These are phyloP conservation scores for Fusarium buxicola DNA, from an alignment of 2,329 filamentous ascomycete genomes.

Conservation along the genomic window DNA sequence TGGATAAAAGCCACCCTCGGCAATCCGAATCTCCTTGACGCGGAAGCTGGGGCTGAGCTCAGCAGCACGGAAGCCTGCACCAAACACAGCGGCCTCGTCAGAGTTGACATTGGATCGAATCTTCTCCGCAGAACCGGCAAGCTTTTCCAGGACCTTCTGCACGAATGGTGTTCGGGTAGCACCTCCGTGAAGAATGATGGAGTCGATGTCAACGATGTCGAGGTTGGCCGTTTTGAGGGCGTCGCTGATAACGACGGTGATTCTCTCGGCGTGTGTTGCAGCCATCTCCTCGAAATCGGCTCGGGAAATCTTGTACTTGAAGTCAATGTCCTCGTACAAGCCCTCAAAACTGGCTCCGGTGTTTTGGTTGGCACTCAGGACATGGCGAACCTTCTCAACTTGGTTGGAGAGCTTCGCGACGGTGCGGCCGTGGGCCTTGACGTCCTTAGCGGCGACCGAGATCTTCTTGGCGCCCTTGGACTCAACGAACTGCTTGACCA, in stretches of 20 bases:
- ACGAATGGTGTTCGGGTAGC: constrained; percentile 93
- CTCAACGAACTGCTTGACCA: constrained; percentile 82
- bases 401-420: constrained; percentile 94
- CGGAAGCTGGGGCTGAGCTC: constrained; percentile 94
- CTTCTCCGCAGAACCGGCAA: constrained; percentile 79
- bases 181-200: constrained; percentile 93
- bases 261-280: constrained; percentile 73
- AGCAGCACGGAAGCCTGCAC: constrained; percentile 93
- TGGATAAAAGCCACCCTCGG: constrained; percentile 80
- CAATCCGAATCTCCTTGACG: constrained; percentile 93
- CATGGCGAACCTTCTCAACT: constrained; percentile 85
- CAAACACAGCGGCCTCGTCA: constrained; percentile 95
- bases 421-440: constrained; percentile 82
- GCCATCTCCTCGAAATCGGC: constrained; percentile 84
- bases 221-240: constrained; percentile 81
- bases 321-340: constrained; percentile 90
- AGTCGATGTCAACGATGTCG: constrained; percentile 81
- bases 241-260: constrained; percentile 75
- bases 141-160: constrained; percentile 84
- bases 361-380: constrained; percentile 92
- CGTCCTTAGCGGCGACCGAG: constrained; percentile 69
- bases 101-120: constrained; percentile 95
- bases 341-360: constrained; percentile 86
- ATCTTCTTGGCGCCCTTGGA: constrained; percentile 75
- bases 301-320: constrained; percentile 89